Percentiles rank a stretch among this genome's conserved stretches.
phyloP scores from a whole-genome alignment of 2,329 filamentous ascomycete species.

The Cryphonectria naterciae region DNA sequence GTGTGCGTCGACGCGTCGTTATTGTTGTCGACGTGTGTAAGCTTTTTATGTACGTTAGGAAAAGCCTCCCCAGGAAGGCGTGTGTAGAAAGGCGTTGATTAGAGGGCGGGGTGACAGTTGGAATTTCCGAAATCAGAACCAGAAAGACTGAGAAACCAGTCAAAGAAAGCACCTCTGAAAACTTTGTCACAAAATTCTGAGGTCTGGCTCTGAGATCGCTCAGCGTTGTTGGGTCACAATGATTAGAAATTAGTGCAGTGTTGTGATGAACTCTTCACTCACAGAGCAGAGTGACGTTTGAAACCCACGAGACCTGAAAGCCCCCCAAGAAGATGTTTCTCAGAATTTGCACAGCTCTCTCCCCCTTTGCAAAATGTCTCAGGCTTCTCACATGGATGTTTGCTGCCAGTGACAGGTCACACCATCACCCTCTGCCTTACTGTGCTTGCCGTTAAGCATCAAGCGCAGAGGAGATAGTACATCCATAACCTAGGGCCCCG shows the following conservation, averaged over 20 bases:
- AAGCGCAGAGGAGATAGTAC: not conserved
- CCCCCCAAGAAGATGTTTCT: not conserved
- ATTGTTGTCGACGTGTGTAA: not conserved
- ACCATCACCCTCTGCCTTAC: slow-evolving; percentile 11
- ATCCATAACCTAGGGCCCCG: not conserved
- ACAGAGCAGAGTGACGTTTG: not conserved
- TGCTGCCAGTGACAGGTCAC: slow-evolving; percentile 26
- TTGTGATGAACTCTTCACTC: not conserved
- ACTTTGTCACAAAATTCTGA: not conserved
- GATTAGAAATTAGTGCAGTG: not conserved
- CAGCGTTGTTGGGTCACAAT: not conserved
- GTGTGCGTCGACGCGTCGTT: not conserved
- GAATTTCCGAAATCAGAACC: not conserved
- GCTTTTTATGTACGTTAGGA: not conserved
- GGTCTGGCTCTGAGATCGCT: not conserved
- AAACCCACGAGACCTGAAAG: not conserved
- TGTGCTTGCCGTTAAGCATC: not conserved
- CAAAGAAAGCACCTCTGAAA: not conserved
- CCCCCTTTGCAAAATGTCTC: not conserved
- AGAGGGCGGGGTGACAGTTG: not conserved
- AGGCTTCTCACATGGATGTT: slow-evolving; percentile 7
- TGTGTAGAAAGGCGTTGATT: not conserved
- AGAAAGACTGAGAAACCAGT: not conserved
- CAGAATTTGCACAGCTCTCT: not conserved
- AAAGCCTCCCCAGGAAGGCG: not conserved